Evolutionary conservation across 2,329 filamentous ascomycete species (phyloP).

Genomic region (Onygenales sp.): DNA sequence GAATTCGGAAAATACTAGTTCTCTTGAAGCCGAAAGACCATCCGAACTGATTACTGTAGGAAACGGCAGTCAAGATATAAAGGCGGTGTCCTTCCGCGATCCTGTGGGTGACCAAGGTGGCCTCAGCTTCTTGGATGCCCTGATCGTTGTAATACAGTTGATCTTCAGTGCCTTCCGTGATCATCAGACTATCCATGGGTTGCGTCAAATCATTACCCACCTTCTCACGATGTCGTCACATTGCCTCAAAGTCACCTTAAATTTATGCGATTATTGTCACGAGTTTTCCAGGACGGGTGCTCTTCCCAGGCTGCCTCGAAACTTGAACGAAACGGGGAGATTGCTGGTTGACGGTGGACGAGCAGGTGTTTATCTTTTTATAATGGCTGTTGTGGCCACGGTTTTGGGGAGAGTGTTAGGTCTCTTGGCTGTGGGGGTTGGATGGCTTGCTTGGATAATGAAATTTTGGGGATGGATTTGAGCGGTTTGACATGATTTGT

Average conservation of each 20-base stretch:
- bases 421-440: slow-evolving; percentile 24
- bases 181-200: background rate
- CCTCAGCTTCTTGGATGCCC: background rate
- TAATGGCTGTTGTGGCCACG: slow-evolving; percentile 23
- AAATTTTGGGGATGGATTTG: slow-evolving; percentile 17
- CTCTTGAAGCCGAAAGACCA: background rate
- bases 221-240: slow-evolving; percentile 1
- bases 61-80: background rate
- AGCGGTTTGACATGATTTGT: background rate
- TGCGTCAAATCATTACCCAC: background rate
- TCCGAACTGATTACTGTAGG: background rate
- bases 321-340: background rate
- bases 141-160: background rate
- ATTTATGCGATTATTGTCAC: background rate
- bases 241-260: slow-evolving; percentile 2
- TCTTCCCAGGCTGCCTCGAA: background rate
- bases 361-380: slow-evolving; percentile 23
- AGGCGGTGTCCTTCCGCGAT: background rate
- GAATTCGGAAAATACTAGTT: background rate
- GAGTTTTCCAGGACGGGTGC: background rate
- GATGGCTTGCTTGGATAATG: slow-evolving; percentile 28
- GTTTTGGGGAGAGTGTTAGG: slow-evolving; percentile 21
- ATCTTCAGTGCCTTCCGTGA: background rate
- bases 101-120: background rate
- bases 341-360: slow-evolving; percentile 23